Evolutionary conservation across 345 rosid genomes (phyloP).

Genomic region (Clausena lansium): DNA sequence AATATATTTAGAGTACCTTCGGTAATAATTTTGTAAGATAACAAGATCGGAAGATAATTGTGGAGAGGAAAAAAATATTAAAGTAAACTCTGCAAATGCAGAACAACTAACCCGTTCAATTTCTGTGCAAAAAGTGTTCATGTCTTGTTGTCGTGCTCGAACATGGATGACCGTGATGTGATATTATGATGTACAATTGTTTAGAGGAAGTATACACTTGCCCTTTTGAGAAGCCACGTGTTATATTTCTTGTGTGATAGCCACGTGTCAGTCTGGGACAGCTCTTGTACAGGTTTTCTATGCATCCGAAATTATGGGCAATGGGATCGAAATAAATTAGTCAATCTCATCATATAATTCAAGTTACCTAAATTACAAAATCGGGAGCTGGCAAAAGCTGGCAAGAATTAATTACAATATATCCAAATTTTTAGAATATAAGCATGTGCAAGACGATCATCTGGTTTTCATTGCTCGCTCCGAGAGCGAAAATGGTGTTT

Average conservation of each 20-base stretch:
- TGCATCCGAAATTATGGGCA: not conserved
- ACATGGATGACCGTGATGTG: not conserved
- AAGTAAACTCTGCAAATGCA: slow-evolving; percentile 6
- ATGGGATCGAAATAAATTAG: not conserved
- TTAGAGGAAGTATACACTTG: not conserved
- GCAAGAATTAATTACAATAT: not conserved
- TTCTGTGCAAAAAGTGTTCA: slow-evolving; percentile 19
- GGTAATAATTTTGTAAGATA: too few relatives aligned
- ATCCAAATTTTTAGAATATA: not conserved
- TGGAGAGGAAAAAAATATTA: slow-evolving; percentile 19
- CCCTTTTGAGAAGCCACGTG: not conserved
- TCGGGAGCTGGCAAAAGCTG: slow-evolving; percentile 11
- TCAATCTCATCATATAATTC: not conserved
- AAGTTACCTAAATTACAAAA: not conserved
- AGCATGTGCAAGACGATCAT: not conserved
- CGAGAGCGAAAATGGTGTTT: not conserved
- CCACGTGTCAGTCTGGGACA: slow-evolving; percentile 12
- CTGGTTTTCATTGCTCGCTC: not conserved
- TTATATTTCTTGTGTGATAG: too few relatives aligned
- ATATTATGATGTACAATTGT: not conserved
- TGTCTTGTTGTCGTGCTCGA: slow-evolving; percentile 22
- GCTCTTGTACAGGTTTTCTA: not conserved
- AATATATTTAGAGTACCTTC: too few relatives aligned
- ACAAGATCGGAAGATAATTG: slow-evolving; percentile 13
- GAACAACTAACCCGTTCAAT: slow-evolving; percentile 29